Conservation (phyloP, 2,329 filamentous ascomycete genomes). For the Geosmithia flava region DNA sequence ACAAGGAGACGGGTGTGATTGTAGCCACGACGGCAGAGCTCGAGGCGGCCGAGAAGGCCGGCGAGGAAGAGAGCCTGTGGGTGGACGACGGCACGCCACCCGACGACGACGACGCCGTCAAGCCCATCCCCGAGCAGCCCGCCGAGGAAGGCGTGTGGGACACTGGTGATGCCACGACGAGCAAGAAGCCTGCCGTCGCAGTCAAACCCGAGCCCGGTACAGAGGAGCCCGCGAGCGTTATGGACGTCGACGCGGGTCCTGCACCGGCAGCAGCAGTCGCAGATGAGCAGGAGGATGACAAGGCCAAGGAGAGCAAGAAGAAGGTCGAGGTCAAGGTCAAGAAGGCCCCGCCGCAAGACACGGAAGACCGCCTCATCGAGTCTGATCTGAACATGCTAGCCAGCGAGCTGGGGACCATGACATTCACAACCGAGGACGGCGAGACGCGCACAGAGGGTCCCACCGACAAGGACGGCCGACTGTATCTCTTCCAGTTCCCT, state of each 20-base stretch:
- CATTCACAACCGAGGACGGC: slow-evolving; percentile 15
- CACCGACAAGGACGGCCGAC: slow-evolving; percentile 36
- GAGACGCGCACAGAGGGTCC: slow-evolving; percentile 13
- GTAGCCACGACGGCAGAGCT: slow-evolving; percentile 46
- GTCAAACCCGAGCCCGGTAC: slow-evolving; percentile 9
- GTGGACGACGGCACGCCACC: slow-evolving; percentile 15
- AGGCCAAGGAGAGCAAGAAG: slow-evolving; percentile 7
- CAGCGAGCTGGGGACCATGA: slow-evolving; percentile 26
- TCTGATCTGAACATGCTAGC: slow-evolving; percentile 27
- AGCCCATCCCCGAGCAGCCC: slow-evolving; percentile 13
- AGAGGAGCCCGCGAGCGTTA: slow-evolving; percentile 2
- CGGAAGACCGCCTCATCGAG: slow-evolving; percentile 24
- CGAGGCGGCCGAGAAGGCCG: slow-evolving; percentile 36
- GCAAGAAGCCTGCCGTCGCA: slow-evolving; percentile 6
- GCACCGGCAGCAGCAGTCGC: neutral
- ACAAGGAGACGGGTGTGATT: slow-evolving; percentile 39
- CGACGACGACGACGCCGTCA: slow-evolving; percentile 3
- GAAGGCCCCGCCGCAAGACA: slow-evolving; percentile 16
- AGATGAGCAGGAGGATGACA: neutral
- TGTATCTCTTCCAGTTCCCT: slow-evolving; percentile 55
- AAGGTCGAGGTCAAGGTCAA: slow-evolving; percentile 12
- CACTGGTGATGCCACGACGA: slow-evolving; percentile 12
- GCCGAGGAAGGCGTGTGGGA: slow-evolving; percentile 31
- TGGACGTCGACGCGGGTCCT: neutral
- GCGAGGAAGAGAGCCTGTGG: slow-evolving; percentile 26